A percentile compares a stretch with the other conserved stretches of the same genome.
Evolutionary conservation across 2,329 filamentous ascomycete species (phyloP).

Genomic region (Metarhizium robertsii): DNA sequence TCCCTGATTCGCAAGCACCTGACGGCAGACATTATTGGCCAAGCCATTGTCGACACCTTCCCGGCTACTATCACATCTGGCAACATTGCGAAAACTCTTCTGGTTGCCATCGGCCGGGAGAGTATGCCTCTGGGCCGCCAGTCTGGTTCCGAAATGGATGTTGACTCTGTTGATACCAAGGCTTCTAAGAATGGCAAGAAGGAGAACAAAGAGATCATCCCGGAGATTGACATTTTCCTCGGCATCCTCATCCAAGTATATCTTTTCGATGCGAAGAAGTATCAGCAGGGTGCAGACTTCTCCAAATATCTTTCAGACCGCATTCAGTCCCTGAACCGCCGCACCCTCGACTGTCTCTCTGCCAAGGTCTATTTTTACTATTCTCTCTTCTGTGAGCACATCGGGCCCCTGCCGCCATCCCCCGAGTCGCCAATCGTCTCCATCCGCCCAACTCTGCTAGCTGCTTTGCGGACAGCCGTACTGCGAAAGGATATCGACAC

Average conservation of each 20-base stretch:
- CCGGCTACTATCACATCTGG: slow-evolving; percentile 51
- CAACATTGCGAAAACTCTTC: slow-evolving; percentile 57
- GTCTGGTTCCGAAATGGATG: slow-evolving; percentile 58
- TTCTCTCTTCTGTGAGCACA: slow-evolving; percentile 87
- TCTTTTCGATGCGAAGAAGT: slow-evolving; percentile 77
- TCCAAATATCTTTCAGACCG: slow-evolving; percentile 75
- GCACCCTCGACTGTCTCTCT: slow-evolving; percentile 86
- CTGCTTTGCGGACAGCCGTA: slow-evolving; percentile 88
- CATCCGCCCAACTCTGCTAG: slow-evolving; percentile 77
- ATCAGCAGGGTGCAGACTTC: slow-evolving; percentile 72
- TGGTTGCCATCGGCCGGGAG: slow-evolving; percentile 60
- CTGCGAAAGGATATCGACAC: slow-evolving; percentile 94
- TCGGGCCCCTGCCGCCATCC: slow-evolving; percentile 78
- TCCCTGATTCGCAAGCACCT: slow-evolving; percentile 90
- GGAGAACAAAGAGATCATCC: slow-evolving; percentile 65
- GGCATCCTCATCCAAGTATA: slow-evolving; percentile 81
- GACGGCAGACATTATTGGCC: slow-evolving; percentile 69
- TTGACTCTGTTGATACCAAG: slow-evolving; percentile 53
- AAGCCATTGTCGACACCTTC: slow-evolving; percentile 76
- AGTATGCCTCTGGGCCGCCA: slow-evolving; percentile 52
- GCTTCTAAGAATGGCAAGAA: slow-evolving; percentile 51
- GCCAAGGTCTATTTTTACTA: slow-evolving; percentile 98
- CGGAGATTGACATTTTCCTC: slow-evolving; percentile 83
- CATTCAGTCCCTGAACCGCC: slow-evolving; percentile 81
- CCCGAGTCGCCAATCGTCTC: slow-evolving; percentile 78